Evolutionary conservation across 2,329 filamentous ascomycete genomes (phyloP).

Genomic region (Colletotrichum tabaci): DNA sequence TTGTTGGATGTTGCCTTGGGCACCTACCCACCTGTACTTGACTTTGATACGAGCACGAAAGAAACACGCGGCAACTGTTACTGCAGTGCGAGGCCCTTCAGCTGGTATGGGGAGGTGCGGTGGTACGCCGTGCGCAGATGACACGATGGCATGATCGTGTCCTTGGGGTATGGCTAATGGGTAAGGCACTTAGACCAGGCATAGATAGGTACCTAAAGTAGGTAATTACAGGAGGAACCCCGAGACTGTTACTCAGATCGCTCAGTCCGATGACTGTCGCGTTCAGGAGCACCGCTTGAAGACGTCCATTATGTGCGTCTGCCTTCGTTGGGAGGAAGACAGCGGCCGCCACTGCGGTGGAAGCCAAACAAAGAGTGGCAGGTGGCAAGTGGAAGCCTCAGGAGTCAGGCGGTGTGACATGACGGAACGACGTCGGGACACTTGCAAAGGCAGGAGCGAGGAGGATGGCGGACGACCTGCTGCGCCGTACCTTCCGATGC

Average conservation of each 20-base stretch:
- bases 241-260: too few species aligned
- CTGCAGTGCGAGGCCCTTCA: not conserved
- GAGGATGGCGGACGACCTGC: not conserved
- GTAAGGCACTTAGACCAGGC: too few species aligned
- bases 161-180: too few species aligned
- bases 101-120: not conserved
- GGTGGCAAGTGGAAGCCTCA: not conserved
- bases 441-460: not conserved
- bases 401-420: not conserved
- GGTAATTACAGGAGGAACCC: too few species aligned
- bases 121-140: not conserved
- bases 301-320: not conserved
- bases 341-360: not conserved
- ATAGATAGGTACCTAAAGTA: too few species aligned
- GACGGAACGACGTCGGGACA: too few species aligned
- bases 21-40: too few species aligned
- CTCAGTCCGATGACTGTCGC: not conserved
- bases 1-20: too few species aligned
- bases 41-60: too few species aligned
- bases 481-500: not conserved
- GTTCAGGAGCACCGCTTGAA: not conserved
- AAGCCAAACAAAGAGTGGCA: not conserved
- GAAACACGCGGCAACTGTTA: too few species aligned
- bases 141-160: not conserved
- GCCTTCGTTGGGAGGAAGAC: not conserved